These are phyloP conservation scores for Epichloe festucae DNA, from an alignment of 2,329 filamentous ascomycete species.

Conservation along the genomic window DNA sequence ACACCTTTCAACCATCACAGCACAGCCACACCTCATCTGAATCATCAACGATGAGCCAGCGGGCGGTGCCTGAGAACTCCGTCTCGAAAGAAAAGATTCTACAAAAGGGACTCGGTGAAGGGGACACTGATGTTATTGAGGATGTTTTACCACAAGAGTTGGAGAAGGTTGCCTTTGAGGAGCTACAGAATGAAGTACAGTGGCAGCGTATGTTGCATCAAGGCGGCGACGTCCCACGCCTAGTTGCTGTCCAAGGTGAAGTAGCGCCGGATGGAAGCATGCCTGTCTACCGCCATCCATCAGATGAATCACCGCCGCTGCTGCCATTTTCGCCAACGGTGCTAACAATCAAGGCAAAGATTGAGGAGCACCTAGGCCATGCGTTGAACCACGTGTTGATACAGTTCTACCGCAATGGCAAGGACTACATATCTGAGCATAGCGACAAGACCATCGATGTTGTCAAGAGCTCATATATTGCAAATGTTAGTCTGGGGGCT, in stretches of 20 bases:
- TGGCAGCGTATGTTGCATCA: constrained; percentile 93
- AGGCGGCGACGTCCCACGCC: constrained; percentile 77
- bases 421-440: constrained; percentile 90
- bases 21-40: not conserved
- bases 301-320: constrained; percentile 73
- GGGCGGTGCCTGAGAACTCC: not conserved
- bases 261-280: constrained; percentile 56
- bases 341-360: constrained; percentile 48
- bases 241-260: constrained; percentile 78
- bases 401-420: constrained; percentile 79
- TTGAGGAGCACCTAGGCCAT: constrained; percentile 65
- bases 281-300: constrained; percentile 89
- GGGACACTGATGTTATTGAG: constrained; percentile 64
- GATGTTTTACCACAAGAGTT: constrained; percentile 50
- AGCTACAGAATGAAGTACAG: constrained; percentile 58
- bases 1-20: not conserved
- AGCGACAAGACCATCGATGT: constrained; percentile 96
- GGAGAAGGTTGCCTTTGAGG: constrained; percentile 50
- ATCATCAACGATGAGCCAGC: not conserved
- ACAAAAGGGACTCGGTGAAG: constrained; percentile 55
- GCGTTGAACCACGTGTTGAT: constrained; percentile 83
- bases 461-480: constrained; percentile 64
- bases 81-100: constrained; percentile 7
- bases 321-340: constrained; percentile 65
- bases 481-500: constrained; percentile 88